These are phyloP conservation scores for Colletotrichum salicis DNA, from an alignment of 2,329 filamentous ascomycete species.

Conservation along the genomic window DNA sequence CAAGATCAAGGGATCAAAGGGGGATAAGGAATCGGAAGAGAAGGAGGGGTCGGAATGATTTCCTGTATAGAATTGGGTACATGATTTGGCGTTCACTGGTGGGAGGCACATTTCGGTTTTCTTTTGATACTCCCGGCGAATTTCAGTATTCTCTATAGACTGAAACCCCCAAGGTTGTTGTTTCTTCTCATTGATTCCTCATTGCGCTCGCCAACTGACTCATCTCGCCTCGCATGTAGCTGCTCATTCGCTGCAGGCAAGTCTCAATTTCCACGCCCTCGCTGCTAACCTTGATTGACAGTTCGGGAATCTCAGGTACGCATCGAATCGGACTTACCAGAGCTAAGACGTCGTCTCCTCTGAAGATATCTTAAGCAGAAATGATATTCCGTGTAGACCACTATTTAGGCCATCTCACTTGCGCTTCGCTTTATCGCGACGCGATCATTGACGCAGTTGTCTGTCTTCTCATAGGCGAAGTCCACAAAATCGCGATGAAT, in stretches of 20 bases:
- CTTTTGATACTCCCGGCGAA: slow-evolving; percentile 25
- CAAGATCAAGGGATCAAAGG: slow-evolving; percentile 49
- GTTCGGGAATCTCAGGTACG: too few species aligned
- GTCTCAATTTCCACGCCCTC: too few species aligned
- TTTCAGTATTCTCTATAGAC: neutral
- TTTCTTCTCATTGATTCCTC: neutral
- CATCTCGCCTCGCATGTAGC: too few species aligned
- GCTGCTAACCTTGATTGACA: too few species aligned
- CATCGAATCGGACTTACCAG: too few species aligned
- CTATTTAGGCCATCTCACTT: neutral
- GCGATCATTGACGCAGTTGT: neutral
- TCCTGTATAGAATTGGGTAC: neutral
- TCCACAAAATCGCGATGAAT: neutral
- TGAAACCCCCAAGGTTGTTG: neutral
- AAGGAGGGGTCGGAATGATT: slow-evolving; percentile 18
- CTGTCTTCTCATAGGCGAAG: neutral
- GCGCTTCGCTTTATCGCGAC: neutral
- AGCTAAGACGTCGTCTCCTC: too few species aligned
- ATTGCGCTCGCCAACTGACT: too few species aligned
- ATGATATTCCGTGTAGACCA: neutral
- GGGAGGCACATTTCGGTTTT: slow-evolving; percentile 16
- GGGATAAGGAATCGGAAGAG: neutral
- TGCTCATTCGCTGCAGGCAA: neutral
- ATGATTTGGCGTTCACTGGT: slow-evolving; percentile 26
- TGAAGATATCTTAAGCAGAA: neutral